These are phyloP conservation scores for Rasamsonia emersonii DNA, from an alignment of 2,329 filamentous ascomycete species.

Conservation along the genomic window DNA sequence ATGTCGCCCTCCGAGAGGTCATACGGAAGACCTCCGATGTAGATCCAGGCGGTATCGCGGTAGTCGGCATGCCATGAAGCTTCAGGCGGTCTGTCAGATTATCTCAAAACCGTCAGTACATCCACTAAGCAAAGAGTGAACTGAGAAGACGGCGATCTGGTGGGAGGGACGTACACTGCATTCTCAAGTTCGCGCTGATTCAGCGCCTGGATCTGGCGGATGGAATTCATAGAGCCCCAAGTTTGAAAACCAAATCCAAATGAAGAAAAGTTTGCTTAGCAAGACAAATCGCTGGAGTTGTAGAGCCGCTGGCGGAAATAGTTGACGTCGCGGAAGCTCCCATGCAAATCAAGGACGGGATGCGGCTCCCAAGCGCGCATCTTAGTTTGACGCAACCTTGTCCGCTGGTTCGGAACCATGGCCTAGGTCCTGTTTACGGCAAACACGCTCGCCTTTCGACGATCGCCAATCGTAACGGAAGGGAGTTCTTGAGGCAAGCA, in stretches of 20 bases:
- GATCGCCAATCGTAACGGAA: too few species aligned
- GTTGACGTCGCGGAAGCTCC: too few species aligned
- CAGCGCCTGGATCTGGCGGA: slow-evolving; percentile 82
- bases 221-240: slow-evolving; percentile 69
- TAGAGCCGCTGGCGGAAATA: background rate
- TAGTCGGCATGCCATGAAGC: slow-evolving; percentile 98
- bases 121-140: slow-evolving; percentile 2
- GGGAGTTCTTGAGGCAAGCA: too few species aligned
- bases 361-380: too few species aligned
- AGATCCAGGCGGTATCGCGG: slow-evolving; percentile 91
- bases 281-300: background rate
- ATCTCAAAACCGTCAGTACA: slow-evolving; percentile 8
- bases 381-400: too few species aligned
- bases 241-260: background rate
- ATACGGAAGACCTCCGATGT: slow-evolving; percentile 88
- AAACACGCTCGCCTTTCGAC: too few species aligned
- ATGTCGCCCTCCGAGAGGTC: slow-evolving; percentile 93
- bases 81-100: slow-evolving; percentile 56
- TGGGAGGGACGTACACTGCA: slow-evolving; percentile 57
- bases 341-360: too few species aligned
- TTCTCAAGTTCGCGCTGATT: slow-evolving; percentile 93
- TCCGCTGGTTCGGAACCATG: too few species aligned
- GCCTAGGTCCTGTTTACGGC: too few species aligned
- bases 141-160: too few species aligned
- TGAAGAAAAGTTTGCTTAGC: background rate